Percentiles rank a stretch among this genome's conserved stretches.
These are phyloP conservation scores for Malassezia brasiliensis DNA, from an alignment of 1,284 basidiomycete genomes.

Conservation along the genomic window DNA sequence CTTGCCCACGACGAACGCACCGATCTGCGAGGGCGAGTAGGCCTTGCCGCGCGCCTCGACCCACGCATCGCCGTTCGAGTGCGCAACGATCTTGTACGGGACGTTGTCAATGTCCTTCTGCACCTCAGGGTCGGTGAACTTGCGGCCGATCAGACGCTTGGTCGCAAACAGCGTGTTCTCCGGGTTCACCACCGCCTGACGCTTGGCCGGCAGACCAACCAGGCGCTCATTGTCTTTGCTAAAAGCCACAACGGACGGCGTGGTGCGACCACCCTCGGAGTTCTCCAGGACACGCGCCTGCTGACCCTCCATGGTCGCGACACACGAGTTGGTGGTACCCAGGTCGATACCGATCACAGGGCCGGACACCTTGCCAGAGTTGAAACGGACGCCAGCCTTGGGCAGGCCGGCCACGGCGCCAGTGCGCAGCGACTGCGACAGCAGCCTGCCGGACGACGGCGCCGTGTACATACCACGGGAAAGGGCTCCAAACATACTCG, in stretches of 20 bases:
- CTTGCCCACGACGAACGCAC: constrained; percentile 78
- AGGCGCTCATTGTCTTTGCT: constrained; percentile 65
- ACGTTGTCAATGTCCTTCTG: constrained; percentile 69
- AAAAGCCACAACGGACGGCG: constrained; percentile 96
- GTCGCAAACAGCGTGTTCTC: constrained; percentile 58
- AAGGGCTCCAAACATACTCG: constrained; percentile 17
- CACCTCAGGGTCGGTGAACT: constrained; percentile 86
- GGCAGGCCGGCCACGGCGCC: constrained; percentile 18
- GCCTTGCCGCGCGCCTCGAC: constrained; percentile 63
- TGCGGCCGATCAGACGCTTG: constrained; percentile 90
- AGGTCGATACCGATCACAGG: constrained; percentile 47
- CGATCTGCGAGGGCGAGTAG: constrained; percentile 57
- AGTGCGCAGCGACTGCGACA: constrained; percentile 35
- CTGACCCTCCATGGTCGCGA: constrained; percentile 66
- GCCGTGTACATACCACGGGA: constrained; percentile 32
- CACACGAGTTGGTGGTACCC: constrained; percentile 48
- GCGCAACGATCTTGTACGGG: constrained; percentile 65
- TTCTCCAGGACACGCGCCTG: constrained; percentile 93
- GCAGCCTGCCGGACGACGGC: constrained; percentile 30
- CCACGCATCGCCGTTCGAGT: constrained; percentile 58
- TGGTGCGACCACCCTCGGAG: constrained; percentile 91
- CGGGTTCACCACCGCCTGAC: constrained; percentile 95
- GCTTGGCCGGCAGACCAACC: constrained; percentile 90
- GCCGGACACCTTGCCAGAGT: constrained; percentile 34
- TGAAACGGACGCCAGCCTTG: constrained; percentile 27